Evolutionary conservation across 2,329 filamentous ascomycete genomes (phyloP).

Genomic region (Aspergillus udagawae): DNA sequence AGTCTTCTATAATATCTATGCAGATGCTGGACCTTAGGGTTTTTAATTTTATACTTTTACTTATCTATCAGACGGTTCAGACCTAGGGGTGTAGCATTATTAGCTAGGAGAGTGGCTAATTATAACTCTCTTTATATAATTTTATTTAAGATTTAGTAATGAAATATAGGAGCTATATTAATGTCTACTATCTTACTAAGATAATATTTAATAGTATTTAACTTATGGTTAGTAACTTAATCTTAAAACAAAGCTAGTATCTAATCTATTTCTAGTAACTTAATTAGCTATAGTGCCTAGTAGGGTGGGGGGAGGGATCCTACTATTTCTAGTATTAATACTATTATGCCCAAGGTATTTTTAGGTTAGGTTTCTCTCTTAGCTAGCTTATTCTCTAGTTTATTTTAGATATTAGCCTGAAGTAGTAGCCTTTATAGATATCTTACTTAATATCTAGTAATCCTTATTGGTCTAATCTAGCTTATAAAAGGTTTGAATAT

Average conservation of each 20-base stretch:
- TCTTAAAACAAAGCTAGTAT: constrained; percentile 15
- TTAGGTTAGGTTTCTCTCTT: constrained; percentile 11
- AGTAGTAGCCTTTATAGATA: constrained; percentile 9
- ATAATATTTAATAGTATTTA: constrained; percentile 20
- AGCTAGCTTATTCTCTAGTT: constrained; percentile 6
- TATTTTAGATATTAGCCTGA: constrained; percentile 13
- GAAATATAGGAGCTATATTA: constrained; percentile 13
- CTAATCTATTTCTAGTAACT: constrained; percentile 9
- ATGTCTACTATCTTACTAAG: constrained; percentile 15
- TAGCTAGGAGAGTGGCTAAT: constrained; percentile 10
- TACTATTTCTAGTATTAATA: constrained; percentile 22
- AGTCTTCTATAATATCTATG: constrained; percentile 3
- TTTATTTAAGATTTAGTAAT: constrained; percentile 13
- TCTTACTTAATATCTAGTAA: constrained; percentile 11
- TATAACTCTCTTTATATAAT: constrained; percentile 10
- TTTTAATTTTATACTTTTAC: constrained; percentile 2
- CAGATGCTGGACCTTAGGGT: constrained; percentile 3
- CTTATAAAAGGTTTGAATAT: constrained; percentile 13
- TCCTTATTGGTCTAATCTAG: constrained; percentile 10
- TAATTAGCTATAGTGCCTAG: not conserved
- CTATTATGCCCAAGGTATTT: constrained; percentile 11
- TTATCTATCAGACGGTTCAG: constrained; percentile 12
- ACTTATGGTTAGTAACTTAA: constrained; percentile 18
- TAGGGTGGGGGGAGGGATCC: not conserved
- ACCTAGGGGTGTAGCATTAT: constrained; percentile 10